Percentiles rank a stretch among this genome's conserved stretches.
phyloP scores from a whole-genome alignment of 2,329 filamentous ascomycete species.

The Aspergillus quadricinctus region DNA sequence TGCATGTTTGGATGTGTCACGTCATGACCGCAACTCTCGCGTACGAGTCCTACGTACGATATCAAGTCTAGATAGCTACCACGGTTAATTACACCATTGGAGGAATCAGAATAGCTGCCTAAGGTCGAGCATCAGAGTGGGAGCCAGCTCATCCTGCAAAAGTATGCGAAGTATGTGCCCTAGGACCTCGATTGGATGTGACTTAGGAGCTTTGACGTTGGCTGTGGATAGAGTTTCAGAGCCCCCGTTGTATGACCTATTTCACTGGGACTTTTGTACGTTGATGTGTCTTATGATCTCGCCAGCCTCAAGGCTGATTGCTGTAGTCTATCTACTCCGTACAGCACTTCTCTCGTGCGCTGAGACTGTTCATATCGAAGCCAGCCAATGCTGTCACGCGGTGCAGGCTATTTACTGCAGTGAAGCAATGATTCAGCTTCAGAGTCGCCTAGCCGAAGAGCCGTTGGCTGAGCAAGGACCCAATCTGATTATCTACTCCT shows the following conservation, averaged over 20 bases:
- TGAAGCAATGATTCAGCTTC: background rate
- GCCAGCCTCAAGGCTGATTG: background rate
- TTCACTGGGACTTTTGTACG: background rate
- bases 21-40: background rate
- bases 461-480: background rate
- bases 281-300: background rate
- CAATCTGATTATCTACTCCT: background rate
- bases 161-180: background rate
- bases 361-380: background rate
- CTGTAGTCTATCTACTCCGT: background rate
- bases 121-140: too few species aligned
- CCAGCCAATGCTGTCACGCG: background rate
- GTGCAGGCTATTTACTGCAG: background rate
- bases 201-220: background rate
- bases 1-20: background rate
- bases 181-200: background rate
- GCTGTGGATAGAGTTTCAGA: background rate
- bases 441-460: background rate
- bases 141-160: background rate
- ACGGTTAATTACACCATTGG: background rate
- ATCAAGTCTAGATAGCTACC: background rate
- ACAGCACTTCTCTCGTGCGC: background rate
- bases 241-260: background rate
- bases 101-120: background rate
- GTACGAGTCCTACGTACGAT: background rate